Evolutionary conservation across 768 basidiomycete species (phyloP).

Genomic region (Auricularia sp.): DNA sequence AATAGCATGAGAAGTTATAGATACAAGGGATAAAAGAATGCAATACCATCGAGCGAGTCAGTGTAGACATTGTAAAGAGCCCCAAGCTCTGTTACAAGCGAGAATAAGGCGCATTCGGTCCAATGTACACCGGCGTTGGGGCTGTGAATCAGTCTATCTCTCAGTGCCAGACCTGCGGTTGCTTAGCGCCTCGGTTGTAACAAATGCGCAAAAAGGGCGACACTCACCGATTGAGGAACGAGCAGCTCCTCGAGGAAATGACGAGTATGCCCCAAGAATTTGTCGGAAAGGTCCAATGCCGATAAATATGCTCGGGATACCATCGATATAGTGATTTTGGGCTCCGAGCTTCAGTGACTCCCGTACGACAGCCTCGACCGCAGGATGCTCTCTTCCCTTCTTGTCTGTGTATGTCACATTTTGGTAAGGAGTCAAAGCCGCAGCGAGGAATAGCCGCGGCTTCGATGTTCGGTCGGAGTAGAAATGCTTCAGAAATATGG

Average conservation of each 20-base stretch:
- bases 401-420: conserved; percentile 47
- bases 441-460: conserved; percentile 68
- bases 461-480: too few relatives aligned
- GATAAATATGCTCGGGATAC: conserved; percentile 54
- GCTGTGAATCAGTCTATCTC: conserved; percentile 58
- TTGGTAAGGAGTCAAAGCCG: conserved; percentile 62
- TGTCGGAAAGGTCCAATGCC: too few relatives aligned
- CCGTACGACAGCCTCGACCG: conserved; percentile 39
- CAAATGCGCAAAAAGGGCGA: conserved; percentile 3
- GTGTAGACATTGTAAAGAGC: conserved; percentile 43
- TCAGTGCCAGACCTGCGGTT: conserved; percentile 56
- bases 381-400: too few relatives aligned
- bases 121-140: conserved; percentile 51
- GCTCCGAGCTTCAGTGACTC: conserved; percentile 60
- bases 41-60: conserved; percentile 33
- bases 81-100: conserved; percentile 54
- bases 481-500: too few relatives aligned
- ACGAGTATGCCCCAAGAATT: too few relatives aligned
- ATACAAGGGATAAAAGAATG: too few relatives aligned
- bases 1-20: conserved; percentile 15
- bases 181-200: conserved; percentile 1
- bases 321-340: conserved; percentile 68
- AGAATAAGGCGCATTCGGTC: too few relatives aligned
- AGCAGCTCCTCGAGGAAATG: conserved; percentile 29
- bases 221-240: conserved; percentile 33